Percentiles rank a stretch among this genome's conserved stretches.
These are phyloP conservation scores for Cyclostephanos invisitatus DNA, from an alignment of 108 stramenopile species.

Conservation along the genomic window DNA sequence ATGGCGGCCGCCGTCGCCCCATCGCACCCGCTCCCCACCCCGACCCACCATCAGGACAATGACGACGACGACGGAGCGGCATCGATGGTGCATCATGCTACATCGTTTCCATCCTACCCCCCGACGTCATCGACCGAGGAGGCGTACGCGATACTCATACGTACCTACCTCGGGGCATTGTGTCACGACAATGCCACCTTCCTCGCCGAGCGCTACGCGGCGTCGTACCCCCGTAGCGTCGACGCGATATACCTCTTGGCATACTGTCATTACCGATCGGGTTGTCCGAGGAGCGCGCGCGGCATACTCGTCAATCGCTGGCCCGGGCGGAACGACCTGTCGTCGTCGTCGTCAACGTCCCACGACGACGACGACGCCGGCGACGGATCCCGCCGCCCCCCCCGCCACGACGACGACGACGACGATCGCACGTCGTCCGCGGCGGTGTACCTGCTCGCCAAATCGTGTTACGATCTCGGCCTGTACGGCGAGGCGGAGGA, in stretches of 20 bases:
- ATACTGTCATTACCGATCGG: conserved; percentile 73
- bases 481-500: conserved; percentile 79
- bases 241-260: conserved; percentile 73
- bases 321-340: neutral
- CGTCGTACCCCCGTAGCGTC: conserved; percentile 46
- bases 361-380: neutral
- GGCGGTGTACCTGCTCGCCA: conserved; percentile 70
- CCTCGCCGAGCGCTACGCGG: conserved; percentile 77
- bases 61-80: neutral
- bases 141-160: conserved; percentile 75
- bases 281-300: conserved; percentile 56
- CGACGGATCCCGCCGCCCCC: no score
- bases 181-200: conserved; percentile 82
- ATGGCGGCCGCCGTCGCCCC: neutral
- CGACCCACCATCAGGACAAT: neutral
- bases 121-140: conserved; percentile 32
- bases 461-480: conserved; percentile 68
- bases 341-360: neutral
- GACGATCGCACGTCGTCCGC: conserved; percentile 36
- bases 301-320: conserved; percentile 50
- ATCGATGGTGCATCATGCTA: neutral
- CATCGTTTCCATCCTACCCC: neutral
- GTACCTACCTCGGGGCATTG: conserved; percentile 73
- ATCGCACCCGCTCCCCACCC: neutral
- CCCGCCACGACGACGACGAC: neutral